phyloP scores from a whole-genome alignment of 176 grass and related monocot species.

The Carex parvula region DNA sequence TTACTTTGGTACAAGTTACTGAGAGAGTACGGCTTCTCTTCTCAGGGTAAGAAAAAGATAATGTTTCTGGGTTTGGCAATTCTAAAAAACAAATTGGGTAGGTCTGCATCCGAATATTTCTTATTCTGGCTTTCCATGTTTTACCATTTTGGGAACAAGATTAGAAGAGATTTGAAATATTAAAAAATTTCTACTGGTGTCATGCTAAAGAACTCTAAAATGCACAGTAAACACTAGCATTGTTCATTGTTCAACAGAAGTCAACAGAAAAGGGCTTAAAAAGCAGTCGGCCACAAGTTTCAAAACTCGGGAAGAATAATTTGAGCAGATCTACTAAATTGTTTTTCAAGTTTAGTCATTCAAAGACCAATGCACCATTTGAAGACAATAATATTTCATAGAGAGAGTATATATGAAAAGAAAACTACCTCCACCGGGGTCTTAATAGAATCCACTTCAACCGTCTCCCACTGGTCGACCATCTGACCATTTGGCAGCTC shows the following conservation, averaged over 20 bases:
- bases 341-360: neutral
- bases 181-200: neutral
- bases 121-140: neutral
- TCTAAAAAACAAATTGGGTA: neutral
- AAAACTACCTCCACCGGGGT: conserved; percentile 83
- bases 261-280: neutral
- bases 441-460: conserved; percentile 69
- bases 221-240: neutral
- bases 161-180: neutral
- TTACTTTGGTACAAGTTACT: neutral
- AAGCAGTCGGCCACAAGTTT: neutral
- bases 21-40: neutral
- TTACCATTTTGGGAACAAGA: neutral
- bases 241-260: neutral
- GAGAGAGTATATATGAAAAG: neutral
- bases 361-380: neutral
- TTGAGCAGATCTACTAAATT: neutral
- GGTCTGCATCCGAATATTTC: neutral
- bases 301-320: neutral
- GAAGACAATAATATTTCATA: conserved; percentile 6
- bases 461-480: conserved; percentile 93
- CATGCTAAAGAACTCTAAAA: neutral
- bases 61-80: neutral
- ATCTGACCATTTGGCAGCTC: conserved; percentile 98
- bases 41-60: neutral